Base-by-base conservation (phyloP, 2,329 filamentous ascomycete genomes). In the Aspergillus versicolor region DNA sequence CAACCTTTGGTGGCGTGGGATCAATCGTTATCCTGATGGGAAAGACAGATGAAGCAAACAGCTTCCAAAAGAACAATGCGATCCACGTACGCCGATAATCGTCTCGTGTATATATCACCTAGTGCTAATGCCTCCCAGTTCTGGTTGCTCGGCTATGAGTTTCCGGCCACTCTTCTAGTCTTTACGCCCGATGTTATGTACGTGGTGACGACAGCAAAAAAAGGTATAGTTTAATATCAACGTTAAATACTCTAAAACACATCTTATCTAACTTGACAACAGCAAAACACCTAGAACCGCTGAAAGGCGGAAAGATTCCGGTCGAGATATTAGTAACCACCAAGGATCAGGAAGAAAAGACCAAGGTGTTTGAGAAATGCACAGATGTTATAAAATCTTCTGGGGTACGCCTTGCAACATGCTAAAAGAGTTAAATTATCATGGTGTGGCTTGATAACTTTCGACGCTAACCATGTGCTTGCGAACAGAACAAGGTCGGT, bases 121-220 rank as follows among this genome's bases (percentile, higher is more conserved):
- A 30, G 32, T 48, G 48, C 38, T 43, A 24, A 37, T 17, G 34
- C 19, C 42, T 40, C 64, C 59, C 74, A 97, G 92, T 96, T 97
- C 77, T 99, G 95, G 95, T 83, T 99, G 54, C 85, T 99, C 61
- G 94, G 94, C 68, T 99, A 99, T 81, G 94, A 99, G 75, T 99
- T 99, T 71, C 94, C 94, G 34, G 92, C 93, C 40, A 99, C 94
- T 0, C 81, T 99, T 62, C 91, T 99, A 81, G 83, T 99, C 52
- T 87, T 99, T 73, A 97, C 93, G 1, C 80, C 88, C 60, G 94
- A 97, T 60, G 86, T 87, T 46, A 82, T 97, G 67, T 95, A 94
- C 77, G 88, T 97, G 58, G 87, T 99, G 63, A 99, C 94, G 6
- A 99, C 94, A 5, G 88, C 91, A 58, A 99, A 99, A 79, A 99